Conservation (phyloP, 352 stramenopile genomes). For the Thalassiosira livingstoniorum region DNA sequence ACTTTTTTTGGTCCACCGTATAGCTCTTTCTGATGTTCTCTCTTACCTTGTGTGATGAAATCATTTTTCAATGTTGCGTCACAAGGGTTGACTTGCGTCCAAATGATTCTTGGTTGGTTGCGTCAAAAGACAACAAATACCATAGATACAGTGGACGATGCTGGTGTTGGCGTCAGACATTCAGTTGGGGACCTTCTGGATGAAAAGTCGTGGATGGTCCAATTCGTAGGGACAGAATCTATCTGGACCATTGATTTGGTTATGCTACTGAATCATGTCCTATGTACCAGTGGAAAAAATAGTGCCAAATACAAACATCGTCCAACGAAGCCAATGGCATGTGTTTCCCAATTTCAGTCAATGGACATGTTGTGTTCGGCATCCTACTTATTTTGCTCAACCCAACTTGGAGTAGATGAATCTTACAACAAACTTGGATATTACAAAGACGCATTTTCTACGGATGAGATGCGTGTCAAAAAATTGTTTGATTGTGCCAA, state of each 20-base stretch:
- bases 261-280: constrained; percentile 53
- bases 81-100: constrained; percentile 68
- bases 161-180: not conserved
- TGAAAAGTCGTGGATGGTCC: constrained; percentile 47
- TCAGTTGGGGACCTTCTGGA: not conserved
- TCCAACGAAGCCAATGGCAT: too few relatives aligned
- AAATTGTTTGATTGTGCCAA: constrained; percentile 51
- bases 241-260: constrained; percentile 84
- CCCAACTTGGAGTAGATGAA: constrained; percentile 67
- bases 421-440: constrained; percentile 69
- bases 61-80: constrained; percentile 6
- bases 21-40: not conserved
- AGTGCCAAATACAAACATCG: too few relatives aligned
- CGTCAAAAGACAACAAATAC: not conserved
- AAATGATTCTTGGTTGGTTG: constrained; percentile 73
- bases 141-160: not conserved
- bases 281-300: too few relatives aligned
- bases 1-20: not conserved
- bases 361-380: too few relatives aligned
- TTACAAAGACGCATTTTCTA: constrained; percentile 75
- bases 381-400: constrained; percentile 76
- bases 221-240: constrained; percentile 69
- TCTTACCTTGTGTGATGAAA: not conserved
- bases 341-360: too few relatives aligned
- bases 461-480: constrained; percentile 66